Conservation (phyloP, 176 grass and related monocot species). For the Ensete glaucum region DNA sequence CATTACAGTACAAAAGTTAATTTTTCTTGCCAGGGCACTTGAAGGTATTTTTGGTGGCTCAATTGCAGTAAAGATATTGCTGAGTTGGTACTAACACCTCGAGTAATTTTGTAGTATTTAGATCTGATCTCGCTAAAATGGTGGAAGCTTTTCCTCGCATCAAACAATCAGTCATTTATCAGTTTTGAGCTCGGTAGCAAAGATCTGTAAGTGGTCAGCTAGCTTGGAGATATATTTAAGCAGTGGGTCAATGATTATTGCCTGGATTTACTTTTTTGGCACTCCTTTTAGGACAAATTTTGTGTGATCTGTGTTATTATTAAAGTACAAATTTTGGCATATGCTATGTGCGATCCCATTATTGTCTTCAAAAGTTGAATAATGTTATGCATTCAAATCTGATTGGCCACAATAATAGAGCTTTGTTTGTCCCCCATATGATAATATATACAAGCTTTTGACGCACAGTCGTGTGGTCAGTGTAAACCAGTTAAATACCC, state of each 20-base stretch:
- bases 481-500: no score
- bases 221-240: neutral
- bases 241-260: neutral
- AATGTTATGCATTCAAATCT: no score
- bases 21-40: neutral
- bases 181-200: neutral
- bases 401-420: no score
- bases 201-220: neutral
- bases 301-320: no score
- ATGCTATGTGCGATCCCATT: no score
- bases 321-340: no score
- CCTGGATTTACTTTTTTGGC: neutral
- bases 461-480: no score
- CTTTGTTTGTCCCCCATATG: no score
- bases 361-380: no score
- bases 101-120: constrained; percentile 1
- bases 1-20: neutral
- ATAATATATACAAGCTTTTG: no score
- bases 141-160: neutral
- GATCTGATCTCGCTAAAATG: neutral
- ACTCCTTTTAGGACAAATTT: neutral
- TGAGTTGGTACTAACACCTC: neutral
- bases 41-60: neutral
- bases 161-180: constrained; percentile 6
- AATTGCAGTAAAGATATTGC: neutral